Evolutionary conservation across 2,329 filamentous ascomycete genomes (phyloP).

Genomic region (Fusarium mexicanum): DNA sequence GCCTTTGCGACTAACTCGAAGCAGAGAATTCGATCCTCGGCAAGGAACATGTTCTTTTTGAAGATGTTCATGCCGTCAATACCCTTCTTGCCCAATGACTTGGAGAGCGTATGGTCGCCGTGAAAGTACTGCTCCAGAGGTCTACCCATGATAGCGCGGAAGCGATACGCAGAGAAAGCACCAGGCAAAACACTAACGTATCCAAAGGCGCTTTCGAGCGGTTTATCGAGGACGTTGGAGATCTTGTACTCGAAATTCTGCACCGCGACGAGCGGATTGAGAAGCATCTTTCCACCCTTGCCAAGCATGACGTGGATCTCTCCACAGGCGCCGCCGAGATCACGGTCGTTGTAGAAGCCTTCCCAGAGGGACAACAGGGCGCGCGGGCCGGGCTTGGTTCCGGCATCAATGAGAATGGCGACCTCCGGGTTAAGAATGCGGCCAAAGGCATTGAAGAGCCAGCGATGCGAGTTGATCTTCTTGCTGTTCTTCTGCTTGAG

Average conservation of each 20-base stretch:
- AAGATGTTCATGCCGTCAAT: conserved; percentile 43
- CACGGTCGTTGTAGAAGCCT: conserved; percentile 39
- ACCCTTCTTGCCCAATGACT: conserved; percentile 39
- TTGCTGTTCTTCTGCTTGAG: conserved; percentile 43
- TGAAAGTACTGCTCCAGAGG: conserved; percentile 41
- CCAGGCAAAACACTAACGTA: conserved; percentile 40
- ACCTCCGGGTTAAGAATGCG: conserved; percentile 41
- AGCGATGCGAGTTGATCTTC: conserved; percentile 43
- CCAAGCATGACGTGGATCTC: conserved; percentile 42
- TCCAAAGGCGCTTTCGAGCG: conserved; percentile 38
- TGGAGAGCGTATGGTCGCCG: conserved; percentile 40
- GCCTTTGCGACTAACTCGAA: conserved; percentile 40
- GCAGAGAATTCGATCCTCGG: conserved; percentile 40
- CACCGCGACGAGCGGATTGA: conserved; percentile 40
- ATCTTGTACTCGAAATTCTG: conserved; percentile 43
- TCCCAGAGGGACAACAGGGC: conserved; percentile 38
- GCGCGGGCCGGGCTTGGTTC: conserved; percentile 39
- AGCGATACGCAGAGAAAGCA: conserved; percentile 39
- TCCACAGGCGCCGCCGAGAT: conserved; percentile 38
- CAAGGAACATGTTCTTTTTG: conserved; percentile 43
- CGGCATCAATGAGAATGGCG: conserved; percentile 39
- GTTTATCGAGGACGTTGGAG: conserved; percentile 41
- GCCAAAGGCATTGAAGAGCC: conserved; percentile 41
- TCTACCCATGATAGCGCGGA: conserved; percentile 40
- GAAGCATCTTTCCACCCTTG: conserved; percentile 34